Conservation (phyloP, 1,139 yeast genomes). For the Geotrichum aggregatum region DNA sequence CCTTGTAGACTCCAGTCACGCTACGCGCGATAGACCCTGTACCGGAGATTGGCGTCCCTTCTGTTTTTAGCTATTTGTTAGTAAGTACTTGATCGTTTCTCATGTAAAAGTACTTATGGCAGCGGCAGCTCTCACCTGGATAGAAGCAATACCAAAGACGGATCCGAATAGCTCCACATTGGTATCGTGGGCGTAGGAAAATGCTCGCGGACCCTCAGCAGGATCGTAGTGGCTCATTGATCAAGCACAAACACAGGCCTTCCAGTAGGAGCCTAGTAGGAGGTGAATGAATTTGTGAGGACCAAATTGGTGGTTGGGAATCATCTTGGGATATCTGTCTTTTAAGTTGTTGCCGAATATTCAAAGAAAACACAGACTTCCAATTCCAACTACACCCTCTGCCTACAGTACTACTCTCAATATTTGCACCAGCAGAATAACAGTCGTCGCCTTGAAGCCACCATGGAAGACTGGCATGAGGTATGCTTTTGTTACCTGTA, state of each 20-base stretch:
- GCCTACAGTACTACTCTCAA: neutral
- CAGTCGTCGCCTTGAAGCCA: conserved; percentile 2
- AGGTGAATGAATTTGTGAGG: too few species aligned
- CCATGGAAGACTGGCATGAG: conserved; percentile 49
- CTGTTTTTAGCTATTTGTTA: conserved; percentile 21
- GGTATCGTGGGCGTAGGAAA: conserved; percentile 74
- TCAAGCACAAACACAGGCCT: too few species aligned
- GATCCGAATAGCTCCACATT: conserved; percentile 58
- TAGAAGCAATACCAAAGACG: conserved; percentile 56
- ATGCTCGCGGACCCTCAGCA: conserved; percentile 8
- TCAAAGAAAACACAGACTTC: conserved; percentile 9
- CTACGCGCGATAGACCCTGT: conserved; percentile 31
- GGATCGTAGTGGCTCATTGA: conserved; percentile 8
- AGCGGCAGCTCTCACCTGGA: conserved; percentile 8
- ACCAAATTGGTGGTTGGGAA: too few species aligned
- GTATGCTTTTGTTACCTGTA: too few species aligned
- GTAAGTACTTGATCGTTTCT: neutral
- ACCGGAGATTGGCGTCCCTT: conserved; percentile 31
- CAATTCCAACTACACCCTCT: conserved; percentile 2
- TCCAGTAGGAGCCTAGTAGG: too few species aligned
- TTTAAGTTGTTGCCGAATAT: neutral
- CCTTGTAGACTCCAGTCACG: conserved; percentile 28
- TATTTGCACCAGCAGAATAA: neutral
- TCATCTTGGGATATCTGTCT: too few species aligned
- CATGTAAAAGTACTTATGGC: neutral